Evolutionary conservation across 345 rosid genomes (phyloP), one percentile per base, ranked within the genome.

Genomic region (Mercurialis annua): DNA sequence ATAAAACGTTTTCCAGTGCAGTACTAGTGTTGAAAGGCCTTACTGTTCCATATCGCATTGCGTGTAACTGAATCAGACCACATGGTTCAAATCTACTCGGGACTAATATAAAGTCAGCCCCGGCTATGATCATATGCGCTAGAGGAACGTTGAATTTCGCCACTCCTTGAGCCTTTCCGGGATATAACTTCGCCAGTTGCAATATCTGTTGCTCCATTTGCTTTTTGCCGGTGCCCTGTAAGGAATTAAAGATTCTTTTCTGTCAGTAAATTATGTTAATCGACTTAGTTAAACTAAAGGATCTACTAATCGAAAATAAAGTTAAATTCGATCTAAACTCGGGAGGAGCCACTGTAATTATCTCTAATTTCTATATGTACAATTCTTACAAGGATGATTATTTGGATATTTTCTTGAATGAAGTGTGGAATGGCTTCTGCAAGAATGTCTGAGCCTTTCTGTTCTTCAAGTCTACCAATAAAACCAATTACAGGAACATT

Each of bases 61-160:
- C 94, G 16, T 93, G 98, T 63, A 93, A 66, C 73, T 90, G 98
- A 69, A 93, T 88, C 70, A 93, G 96, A 74, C 98, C 97, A 16
- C 98, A 93, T 1, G 98, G 97, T 69, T 93, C 97, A 46, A 93
- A 93, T 77, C 98, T 81, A 67, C 98, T 93, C 0, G 96, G 93
- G 67, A 90, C 46, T 66, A 93, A 55, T 67, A 93, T 83, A 76
- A 78, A 93, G 74, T 90, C 97, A 64, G 96, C 93, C 24, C 98
- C 96, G 55, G 93, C 89, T 27, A 78, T 88, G 66, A 92, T 90
- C 97, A 82, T 85, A 69, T 92, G 98, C 33, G 98, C 97, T 68
- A 92, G 67, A 20, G 87, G 80, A 34, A 74, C 87, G 36, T 85
- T 93, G 80, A 93, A 93, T 59, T 86, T 84, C 65, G 90, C 87